Evolutionary conservation across 2,329 filamentous ascomycete species (phyloP).

Genomic region (Phialemoniopsis sp.): DNA sequence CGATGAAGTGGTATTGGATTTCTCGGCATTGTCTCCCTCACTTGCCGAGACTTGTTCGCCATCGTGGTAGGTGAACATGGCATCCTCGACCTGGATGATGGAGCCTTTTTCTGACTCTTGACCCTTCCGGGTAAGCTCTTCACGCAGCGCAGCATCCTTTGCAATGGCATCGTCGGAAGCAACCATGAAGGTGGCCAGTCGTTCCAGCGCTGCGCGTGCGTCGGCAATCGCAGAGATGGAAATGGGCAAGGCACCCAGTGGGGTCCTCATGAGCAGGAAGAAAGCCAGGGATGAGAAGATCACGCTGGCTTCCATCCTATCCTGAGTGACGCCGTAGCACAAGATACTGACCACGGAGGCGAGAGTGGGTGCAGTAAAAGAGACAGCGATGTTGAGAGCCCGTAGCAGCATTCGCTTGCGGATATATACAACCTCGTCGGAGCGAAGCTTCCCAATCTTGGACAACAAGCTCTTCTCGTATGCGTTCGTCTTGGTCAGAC

Average conservation of each 20-base stretch:
- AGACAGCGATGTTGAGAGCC: conserved; percentile 17
- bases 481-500: conserved; percentile 18
- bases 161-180: conserved; percentile 7
- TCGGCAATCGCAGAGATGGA: conserved; percentile 16
- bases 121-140: conserved; percentile 2
- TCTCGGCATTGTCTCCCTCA: neutral
- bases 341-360: conserved; percentile 17
- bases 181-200: conserved; percentile 12
- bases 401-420: conserved; percentile 18
- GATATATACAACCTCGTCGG: conserved; percentile 16
- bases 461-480: conserved; percentile 15
- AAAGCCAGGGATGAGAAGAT: conserved; percentile 15
- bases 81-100: conserved; percentile 9
- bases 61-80: conserved; percentile 12
- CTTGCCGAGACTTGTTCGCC: conserved; percentile 4
- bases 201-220: conserved; percentile 14
- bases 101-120: neutral
- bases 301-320: conserved; percentile 8
- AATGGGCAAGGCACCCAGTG: conserved; percentile 12
- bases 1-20: neutral
- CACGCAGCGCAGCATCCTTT: conserved; percentile 1
- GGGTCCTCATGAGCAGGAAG: conserved; percentile 16
- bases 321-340: conserved; percentile 9
- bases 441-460: conserved; percentile 14
- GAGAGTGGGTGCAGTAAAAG: conserved; percentile 16